Conservation (phyloP, 768 basidiomycete species). For the Suillus subluteus region DNA sequence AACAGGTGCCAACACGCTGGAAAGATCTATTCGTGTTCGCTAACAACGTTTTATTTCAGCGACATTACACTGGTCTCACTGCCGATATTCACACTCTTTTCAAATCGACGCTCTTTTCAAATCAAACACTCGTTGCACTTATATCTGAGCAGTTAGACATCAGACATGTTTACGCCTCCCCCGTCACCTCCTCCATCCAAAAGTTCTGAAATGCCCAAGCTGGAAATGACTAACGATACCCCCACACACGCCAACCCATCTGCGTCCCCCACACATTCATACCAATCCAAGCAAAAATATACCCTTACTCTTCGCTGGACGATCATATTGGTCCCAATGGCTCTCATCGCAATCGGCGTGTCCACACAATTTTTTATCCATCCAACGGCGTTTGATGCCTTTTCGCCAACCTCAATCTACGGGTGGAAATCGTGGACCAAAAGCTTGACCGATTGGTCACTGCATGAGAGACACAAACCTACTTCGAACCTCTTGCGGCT, state of each 20-base stretch:
- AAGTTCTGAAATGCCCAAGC: background rate
- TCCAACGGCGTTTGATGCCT: conserved; percentile 48
- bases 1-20: background rate
- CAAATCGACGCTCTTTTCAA: conserved; percentile 25
- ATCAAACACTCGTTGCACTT: conserved; percentile 29
- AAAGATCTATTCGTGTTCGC: background rate
- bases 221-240: conserved; percentile 9
- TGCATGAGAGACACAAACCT: conserved; percentile 46
- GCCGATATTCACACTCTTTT: conserved; percentile 32
- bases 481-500: conserved; percentile 2
- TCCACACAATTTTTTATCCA: conserved; percentile 56
- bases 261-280: conserved; percentile 10
- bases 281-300: conserved; percentile 39
- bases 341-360: conserved; percentile 56
- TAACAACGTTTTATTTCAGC: background rate
- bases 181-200: conserved; percentile 41
- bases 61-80: background rate
- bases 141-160: conserved; percentile 8
- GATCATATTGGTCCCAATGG: conserved; percentile 57
- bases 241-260: conserved; percentile 7
- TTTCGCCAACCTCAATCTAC: conserved; percentile 31
- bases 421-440: conserved; percentile 36
- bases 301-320: conserved; percentile 47
- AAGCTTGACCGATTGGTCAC: conserved; percentile 39
- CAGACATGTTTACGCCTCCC: conserved; percentile 45